Conservation (phyloP, 2,329 filamentous ascomycete species). For the Sporothrix variecibatus region DNA sequence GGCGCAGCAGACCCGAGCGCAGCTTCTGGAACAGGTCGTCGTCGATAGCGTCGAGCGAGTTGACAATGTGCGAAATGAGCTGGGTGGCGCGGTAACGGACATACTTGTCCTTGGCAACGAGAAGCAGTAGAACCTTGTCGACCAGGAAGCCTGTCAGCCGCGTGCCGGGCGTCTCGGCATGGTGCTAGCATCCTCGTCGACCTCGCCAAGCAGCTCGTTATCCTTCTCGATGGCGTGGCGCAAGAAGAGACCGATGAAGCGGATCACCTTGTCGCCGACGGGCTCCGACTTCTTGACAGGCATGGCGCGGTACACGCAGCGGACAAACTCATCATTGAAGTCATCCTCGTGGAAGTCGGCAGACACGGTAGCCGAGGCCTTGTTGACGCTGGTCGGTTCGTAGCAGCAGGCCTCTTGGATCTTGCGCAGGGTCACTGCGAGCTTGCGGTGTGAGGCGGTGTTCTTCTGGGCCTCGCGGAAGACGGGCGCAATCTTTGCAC, state of each 20-base stretch:
- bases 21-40: conserved; percentile 86
- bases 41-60: conserved; percentile 88
- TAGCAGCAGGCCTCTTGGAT: conserved; percentile 84
- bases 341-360: conserved; percentile 79
- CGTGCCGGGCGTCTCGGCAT: conserved; percentile 80
- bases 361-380: conserved; percentile 45
- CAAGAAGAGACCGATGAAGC: conserved; percentile 86
- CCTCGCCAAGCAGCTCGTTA: conserved; percentile 65
- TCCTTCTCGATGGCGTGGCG: conserved; percentile 71
- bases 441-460: conserved; percentile 85
- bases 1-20: conserved; percentile 74
- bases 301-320: conserved; percentile 80
- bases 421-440: conserved; percentile 84
- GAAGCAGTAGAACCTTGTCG: conserved; percentile 70
- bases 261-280: conserved; percentile 80
- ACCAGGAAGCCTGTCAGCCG: conserved; percentile 76
- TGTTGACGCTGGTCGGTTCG: conserved; percentile 51
- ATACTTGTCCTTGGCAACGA: conserved; percentile 86
- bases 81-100: conserved; percentile 89
- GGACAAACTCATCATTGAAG: conserved; percentile 82
- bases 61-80: conserved; percentile 86
- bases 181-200: conserved; percentile 68
- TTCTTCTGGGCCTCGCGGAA: conserved; percentile 85
- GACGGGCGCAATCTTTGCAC: conserved; percentile 70
- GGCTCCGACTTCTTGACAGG: conserved; percentile 88